Conservation (phyloP, 2,329 filamentous ascomycete species). For the Beauveria bassiana region DNA sequence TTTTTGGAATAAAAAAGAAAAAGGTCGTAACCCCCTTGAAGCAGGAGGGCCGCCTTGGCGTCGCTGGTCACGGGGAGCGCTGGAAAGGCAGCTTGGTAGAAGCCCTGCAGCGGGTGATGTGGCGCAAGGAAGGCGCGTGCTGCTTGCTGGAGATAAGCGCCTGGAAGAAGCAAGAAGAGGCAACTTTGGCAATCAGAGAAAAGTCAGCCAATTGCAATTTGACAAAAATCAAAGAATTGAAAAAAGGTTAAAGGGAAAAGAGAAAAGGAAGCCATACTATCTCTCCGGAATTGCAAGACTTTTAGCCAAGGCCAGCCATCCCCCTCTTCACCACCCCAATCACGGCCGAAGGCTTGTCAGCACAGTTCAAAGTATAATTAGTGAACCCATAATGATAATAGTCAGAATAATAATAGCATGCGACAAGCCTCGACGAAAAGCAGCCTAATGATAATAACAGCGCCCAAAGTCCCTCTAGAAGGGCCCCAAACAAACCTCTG, state of each 20-base stretch:
- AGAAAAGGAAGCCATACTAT: not conserved
- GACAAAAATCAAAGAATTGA: not conserved
- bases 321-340: not conserved
- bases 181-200: not conserved
- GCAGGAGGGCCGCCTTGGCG: slow-evolving; percentile 1
- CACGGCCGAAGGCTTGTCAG: not conserved
- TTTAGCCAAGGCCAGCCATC: not conserved
- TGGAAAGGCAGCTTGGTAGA: not conserved
- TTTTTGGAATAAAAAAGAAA: not conserved
- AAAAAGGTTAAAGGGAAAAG: not conserved
- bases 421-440: too few species aligned
- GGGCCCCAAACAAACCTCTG: not conserved
- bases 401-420: not conserved
- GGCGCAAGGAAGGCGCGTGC: not conserved
- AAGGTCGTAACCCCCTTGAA: not conserved
- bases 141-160: not conserved
- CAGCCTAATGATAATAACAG: not conserved
- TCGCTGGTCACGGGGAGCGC: slow-evolving; percentile 1
- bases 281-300: not conserved
- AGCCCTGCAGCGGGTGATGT: not conserved
- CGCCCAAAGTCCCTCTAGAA: not conserved
- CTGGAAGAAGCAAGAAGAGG: not conserved
- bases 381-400: not conserved
- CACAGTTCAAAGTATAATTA: not conserved
- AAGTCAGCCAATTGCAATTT: not conserved